phyloP scores from a whole-genome alignment of 208 protist species.

The Crithidia expoeki region DNA sequence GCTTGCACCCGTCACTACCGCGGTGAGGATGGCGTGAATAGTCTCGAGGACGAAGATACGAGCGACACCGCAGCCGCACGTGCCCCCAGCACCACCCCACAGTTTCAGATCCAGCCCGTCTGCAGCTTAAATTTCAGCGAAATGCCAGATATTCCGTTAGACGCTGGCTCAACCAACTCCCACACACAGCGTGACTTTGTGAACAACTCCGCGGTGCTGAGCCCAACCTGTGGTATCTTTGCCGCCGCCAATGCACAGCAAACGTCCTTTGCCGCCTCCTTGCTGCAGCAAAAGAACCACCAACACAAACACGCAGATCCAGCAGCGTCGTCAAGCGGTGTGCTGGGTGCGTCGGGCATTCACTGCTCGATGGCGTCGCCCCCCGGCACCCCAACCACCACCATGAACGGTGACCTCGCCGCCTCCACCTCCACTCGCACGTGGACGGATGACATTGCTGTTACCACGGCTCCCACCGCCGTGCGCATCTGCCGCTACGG shows the following conservation, averaged over 20 bases:
- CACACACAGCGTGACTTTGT: conserved; percentile 1
- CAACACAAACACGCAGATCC: background rate
- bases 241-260: background rate
- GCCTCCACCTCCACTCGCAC: conserved; percentile 8
- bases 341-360: background rate
- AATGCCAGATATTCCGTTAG: conserved; percentile 4
- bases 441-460: conserved; percentile 8
- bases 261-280: background rate
- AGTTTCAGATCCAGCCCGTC: conserved; percentile 5
- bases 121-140: conserved; percentile 12
- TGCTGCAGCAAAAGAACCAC: background rate
- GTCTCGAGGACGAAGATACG: conserved; percentile 11
- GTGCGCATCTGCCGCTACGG: background rate
- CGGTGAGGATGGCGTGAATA: conserved; percentile 8
- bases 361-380: background rate
- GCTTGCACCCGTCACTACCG: background rate
- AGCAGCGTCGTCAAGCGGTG: background rate
- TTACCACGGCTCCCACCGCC: background rate
- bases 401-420: conserved; percentile 7
- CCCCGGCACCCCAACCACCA: conserved; percentile 5
- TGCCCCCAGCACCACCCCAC: conserved; percentile 10
- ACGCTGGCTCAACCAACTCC: conserved; percentile 6
- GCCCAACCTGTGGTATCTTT: background rate
- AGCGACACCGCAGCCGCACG: conserved; percentile 16
- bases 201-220: background rate